Base-by-base conservation (phyloP, 192 early-diverging fungal species). In the Mortierella claussenii region DNA sequence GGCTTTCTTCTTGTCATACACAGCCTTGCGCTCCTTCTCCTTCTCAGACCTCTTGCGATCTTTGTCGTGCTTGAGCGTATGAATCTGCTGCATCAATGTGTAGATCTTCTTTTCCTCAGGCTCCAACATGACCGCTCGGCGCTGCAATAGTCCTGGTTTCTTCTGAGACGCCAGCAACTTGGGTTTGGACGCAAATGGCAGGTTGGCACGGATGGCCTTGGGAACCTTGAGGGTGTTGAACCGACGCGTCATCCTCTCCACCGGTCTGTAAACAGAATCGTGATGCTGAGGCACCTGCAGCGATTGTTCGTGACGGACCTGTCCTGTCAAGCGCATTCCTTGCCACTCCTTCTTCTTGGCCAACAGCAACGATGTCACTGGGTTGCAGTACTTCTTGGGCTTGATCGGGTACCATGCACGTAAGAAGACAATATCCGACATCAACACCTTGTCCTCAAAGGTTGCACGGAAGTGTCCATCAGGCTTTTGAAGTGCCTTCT, bases 381-480 rank as follows among this genome's bases (percentile, higher is more conserved):
- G 98, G 81, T 98, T 99, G 85, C 97, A 99, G 83, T 91, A 97
- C 79, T 92, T 89, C 73, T 95, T 95, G 61, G 95, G 95, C 79
- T 94, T 94, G 53, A 98, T 87, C 26, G 95, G 94, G 79, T 96
- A 96, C 96, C 97, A 98, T 2, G 98, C 95, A 24, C 97, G 81
- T 68, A 99, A 79, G 80, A 99, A 98, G 27, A 99, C 90, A 83
- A 98, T 99, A 79, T 99, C 97, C 84, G 83, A 66, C 91, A 94
- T 93, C 78, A 97, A 79, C 46, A 99, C 86, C 82, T 94, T 95
- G 82, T 98, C 98, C 83, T 99, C 98, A 79, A 99, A 99, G 10
- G 96, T 95, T 8, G 98, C 98, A 55, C 98, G 90, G 89, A 95
- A 99, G 65, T 85, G 82, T 31, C 98, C 98, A 44, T 92, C 91